phyloP scores from a whole-genome alignment of 306 rosid genomes.

The Prunus fruticosa region DNA sequence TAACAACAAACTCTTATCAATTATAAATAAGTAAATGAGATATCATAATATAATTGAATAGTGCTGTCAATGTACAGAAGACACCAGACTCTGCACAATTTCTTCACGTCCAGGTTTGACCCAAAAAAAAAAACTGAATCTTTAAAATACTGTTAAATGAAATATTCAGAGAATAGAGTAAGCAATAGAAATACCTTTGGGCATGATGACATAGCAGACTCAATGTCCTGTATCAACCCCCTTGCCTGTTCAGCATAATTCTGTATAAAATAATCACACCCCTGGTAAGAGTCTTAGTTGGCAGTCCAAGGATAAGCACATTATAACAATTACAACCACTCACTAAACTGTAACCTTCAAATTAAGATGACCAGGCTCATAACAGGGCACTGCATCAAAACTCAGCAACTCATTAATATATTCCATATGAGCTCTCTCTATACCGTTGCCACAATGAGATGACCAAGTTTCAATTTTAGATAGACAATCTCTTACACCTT shows the following conservation, averaged over 20 bases:
- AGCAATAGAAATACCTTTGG: conserved; percentile 44
- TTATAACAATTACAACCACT: conserved; percentile 11
- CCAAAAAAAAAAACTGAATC: neutral
- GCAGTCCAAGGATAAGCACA: conserved; percentile 24
- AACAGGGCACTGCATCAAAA: conserved; percentile 52
- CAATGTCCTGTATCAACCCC: conserved; percentile 50
- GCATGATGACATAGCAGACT: conserved; percentile 44
- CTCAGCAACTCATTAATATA: conserved; percentile 54
- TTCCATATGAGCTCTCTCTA: conserved; percentile 57
- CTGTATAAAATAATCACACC: conserved; percentile 37
- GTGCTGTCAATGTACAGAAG: conserved; percentile 8
- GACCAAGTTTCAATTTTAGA: conserved; percentile 62
- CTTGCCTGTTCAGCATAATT: conserved; percentile 68
- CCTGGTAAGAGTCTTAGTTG: conserved; percentile 6
- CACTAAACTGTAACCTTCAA: conserved; percentile 67
- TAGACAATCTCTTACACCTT: conserved; percentile 62
- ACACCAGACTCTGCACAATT: neutral
- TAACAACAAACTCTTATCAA: conserved; percentile 23
- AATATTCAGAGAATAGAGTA: neutral
- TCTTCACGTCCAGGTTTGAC: neutral
- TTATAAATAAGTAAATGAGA: conserved; percentile 31
- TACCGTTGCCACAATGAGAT: conserved; percentile 25
- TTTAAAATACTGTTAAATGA: neutral
- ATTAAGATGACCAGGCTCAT: conserved; percentile 64
- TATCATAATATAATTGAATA: conserved; percentile 17